Evolutionary conservation across 129 eudicot species (phyloP).

Genomic region (Erigeron canadensis): DNA sequence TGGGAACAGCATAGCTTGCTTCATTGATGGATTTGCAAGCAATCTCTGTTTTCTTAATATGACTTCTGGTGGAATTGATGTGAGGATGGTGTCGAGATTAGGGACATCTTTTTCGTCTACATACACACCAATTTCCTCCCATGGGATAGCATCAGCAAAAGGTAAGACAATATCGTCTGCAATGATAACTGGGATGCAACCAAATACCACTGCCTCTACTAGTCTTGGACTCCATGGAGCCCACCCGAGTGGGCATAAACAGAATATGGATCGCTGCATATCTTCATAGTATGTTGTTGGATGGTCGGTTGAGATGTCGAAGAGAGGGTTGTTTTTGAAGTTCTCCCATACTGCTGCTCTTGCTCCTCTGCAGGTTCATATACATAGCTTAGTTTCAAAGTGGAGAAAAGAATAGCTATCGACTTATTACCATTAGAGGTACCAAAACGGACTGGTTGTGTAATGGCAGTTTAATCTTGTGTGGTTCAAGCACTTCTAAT

Average conservation of each 20-base stretch:
- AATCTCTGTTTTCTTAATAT: conserved; percentile 79
- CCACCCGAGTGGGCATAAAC: conserved; percentile 1
- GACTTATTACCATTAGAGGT: not conserved
- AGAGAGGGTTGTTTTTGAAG: conserved; percentile 82
- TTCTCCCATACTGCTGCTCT: conserved; percentile 89
- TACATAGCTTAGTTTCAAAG: not conserved
- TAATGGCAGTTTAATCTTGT: not conserved
- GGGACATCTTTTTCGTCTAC: conserved; percentile 82
- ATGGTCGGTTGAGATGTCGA: conserved; percentile 71
- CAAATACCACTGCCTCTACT: conserved; percentile 66
- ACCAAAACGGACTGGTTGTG: not conserved
- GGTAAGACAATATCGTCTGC: conserved; percentile 87
- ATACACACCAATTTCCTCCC: conserved; percentile 8
- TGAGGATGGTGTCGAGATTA: conserved; percentile 64
- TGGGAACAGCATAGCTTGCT: conserved; percentile 86
- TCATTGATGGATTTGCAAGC: conserved; percentile 87
- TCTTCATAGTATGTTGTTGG: conserved; percentile 8
- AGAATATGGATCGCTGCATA: not conserved
- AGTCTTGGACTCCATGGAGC: conserved; percentile 4
- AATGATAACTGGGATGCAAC: conserved; percentile 84
- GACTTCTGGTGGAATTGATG: conserved; percentile 49
- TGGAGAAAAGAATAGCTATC: not conserved
- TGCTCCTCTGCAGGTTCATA: conserved; percentile 57
- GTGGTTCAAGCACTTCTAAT: not conserved
- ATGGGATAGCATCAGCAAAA: conserved; percentile 82